A percentile compares a stretch with the other conserved stretches of the same genome.
Evolutionary conservation across 495 filamentous ascomycete species (phyloP).

Genomic region (Jackrogersella multiformis): DNA sequence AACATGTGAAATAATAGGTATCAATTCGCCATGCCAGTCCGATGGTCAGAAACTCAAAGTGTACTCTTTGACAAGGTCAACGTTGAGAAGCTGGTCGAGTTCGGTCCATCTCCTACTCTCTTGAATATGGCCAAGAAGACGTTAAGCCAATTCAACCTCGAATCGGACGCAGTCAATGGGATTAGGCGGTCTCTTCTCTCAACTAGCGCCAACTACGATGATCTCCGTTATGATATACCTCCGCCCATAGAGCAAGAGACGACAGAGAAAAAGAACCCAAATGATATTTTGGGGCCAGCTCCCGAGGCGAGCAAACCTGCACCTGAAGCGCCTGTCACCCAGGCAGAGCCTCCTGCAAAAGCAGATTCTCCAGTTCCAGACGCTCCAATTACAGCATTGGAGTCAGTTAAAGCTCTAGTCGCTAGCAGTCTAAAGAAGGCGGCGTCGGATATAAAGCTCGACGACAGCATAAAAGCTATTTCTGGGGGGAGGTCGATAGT

Average conservation of each 20-base stretch:
- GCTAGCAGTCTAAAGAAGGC: slow-evolving; percentile 90
- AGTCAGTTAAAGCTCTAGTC: slow-evolving; percentile 78
- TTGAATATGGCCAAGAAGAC: slow-evolving; percentile 90
- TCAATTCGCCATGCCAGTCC: slow-evolving; percentile 88
- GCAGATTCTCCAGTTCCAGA: slow-evolving; percentile 80
- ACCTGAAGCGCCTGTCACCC: slow-evolving; percentile 50
- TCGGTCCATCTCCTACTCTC: slow-evolving; percentile 86
- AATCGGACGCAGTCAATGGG: slow-evolving; percentile 86
- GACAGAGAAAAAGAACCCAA: slow-evolving; percentile 63
- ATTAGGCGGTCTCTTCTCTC: slow-evolving; percentile 90
- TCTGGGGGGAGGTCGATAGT: slow-evolving; percentile 78
- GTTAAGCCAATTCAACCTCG: slow-evolving; percentile 86
- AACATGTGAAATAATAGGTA: slow-evolving; percentile 35
- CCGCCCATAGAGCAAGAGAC: slow-evolving; percentile 69
- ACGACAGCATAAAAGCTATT: slow-evolving; percentile 80
- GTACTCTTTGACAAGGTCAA: slow-evolving; percentile 85
- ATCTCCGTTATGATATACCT: slow-evolving; percentile 91
- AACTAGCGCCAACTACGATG: slow-evolving; percentile 90
- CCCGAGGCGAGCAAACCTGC: slow-evolving; percentile 51
- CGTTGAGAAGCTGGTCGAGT: slow-evolving; percentile 87
- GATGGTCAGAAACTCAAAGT: slow-evolving; percentile 95
- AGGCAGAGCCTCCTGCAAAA: slow-evolving; percentile 64
- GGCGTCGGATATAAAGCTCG: slow-evolving; percentile 78
- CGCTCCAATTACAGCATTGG: slow-evolving; percentile 77
- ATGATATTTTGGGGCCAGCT: slow-evolving; percentile 49